These are phyloP conservation scores for Stygiomarasmius scandens DNA, from an alignment of 1,284 basidiomycete species.

Conservation along the genomic window DNA sequence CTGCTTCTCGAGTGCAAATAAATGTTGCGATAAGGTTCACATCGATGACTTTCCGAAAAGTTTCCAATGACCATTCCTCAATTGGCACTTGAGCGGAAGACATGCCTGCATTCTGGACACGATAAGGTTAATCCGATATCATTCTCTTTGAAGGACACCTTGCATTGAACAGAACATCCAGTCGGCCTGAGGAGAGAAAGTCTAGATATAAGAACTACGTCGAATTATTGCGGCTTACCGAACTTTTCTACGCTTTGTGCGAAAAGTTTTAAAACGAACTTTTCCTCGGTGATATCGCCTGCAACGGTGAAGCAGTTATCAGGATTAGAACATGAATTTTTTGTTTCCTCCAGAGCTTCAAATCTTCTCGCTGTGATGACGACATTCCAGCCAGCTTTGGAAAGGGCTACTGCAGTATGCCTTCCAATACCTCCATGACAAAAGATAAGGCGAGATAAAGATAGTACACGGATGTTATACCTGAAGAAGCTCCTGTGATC, in stretches of 20 bases:
- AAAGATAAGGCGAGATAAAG: neutral
- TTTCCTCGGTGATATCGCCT: conserved; percentile 68
- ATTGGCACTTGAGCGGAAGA: conserved; percentile 51
- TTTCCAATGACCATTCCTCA: conserved; percentile 64
- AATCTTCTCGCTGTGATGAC: conserved; percentile 60
- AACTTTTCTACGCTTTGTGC: conserved; percentile 54
- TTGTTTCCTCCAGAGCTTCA: conserved; percentile 62
- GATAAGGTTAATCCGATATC: neutral
- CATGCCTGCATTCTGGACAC: conserved; percentile 69
- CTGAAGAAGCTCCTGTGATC: conserved; percentile 19
- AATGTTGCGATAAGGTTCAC: conserved; percentile 76
- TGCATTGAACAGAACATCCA: conserved; percentile 84
- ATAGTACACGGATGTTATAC: neutral
- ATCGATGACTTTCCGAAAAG: conserved; percentile 66
- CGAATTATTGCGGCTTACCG: conserved; percentile 40
- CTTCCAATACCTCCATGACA: conserved; percentile 33
- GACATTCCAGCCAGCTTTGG: conserved; percentile 61
- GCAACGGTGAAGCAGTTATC: conserved; percentile 45
- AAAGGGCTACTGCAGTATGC: conserved; percentile 47
- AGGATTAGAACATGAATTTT: conserved; percentile 45
- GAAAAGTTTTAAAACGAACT: conserved; percentile 65
- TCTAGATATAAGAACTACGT: neutral
- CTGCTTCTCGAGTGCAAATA: conserved; percentile 77
- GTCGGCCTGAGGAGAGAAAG: conserved; percentile 46
- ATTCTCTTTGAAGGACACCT: conserved; percentile 6